These are phyloP conservation scores for Mycena filopes DNA, from an alignment of 768 basidiomycete genomes.

Conservation along the genomic window DNA sequence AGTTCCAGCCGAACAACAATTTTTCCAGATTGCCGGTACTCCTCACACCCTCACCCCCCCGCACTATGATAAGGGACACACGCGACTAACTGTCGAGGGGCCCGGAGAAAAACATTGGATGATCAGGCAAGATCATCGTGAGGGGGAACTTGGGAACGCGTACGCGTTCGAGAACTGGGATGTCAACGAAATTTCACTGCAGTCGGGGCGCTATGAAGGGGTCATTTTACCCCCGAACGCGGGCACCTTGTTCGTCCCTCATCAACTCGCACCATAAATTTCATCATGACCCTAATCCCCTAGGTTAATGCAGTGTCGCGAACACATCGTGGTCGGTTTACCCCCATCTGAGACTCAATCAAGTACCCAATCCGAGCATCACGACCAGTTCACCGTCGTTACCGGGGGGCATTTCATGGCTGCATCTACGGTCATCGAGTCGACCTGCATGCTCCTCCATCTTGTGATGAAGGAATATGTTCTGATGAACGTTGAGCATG, in stretches of 20 bases:
- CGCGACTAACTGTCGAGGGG: not conserved
- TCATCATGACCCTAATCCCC: not conserved
- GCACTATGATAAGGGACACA: not conserved
- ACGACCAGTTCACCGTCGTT: not conserved
- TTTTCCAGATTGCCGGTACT: not conserved
- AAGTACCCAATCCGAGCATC: not conserved
- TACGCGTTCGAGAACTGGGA: not conserved
- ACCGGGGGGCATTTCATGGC: constrained; percentile 3
- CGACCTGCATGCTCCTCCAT: not conserved
- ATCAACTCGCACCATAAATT: not conserved
- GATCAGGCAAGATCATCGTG: not conserved
- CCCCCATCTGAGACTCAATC: not conserved
- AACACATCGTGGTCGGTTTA: not conserved
- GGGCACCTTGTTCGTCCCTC: not conserved
- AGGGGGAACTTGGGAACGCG: not conserved
- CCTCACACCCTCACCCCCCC: not conserved
- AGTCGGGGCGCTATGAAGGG: not conserved
- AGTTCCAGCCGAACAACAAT: not conserved
- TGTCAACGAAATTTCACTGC: not conserved
- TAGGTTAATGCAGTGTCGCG: not conserved
- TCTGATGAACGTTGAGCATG: constrained; percentile 5
- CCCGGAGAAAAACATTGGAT: constrained; percentile 1
- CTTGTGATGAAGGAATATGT: constrained; percentile 2
- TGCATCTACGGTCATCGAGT: not conserved
- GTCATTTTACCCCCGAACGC: not conserved